These are phyloP conservation scores for Crepidotus variabilis DNA, from an alignment of 768 basidiomycete species.

Conservation along the genomic window DNA sequence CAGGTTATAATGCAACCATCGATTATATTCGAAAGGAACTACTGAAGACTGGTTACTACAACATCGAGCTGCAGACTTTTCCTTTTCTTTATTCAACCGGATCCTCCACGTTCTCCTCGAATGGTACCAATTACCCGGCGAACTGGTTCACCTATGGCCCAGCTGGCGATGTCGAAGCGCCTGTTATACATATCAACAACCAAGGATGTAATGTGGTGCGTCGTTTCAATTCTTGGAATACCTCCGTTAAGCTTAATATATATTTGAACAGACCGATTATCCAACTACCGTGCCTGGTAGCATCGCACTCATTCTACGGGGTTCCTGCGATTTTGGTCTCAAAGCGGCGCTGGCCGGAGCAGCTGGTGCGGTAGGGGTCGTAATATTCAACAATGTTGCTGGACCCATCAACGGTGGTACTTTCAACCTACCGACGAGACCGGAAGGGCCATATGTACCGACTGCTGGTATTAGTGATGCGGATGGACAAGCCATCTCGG, in stretches of 20 bases:
- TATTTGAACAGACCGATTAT: slow-evolving; percentile 17
- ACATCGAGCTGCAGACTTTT: slow-evolving; percentile 24
- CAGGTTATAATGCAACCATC: slow-evolving; percentile 26
- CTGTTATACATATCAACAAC: slow-evolving; percentile 19
- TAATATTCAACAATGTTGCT: slow-evolving; percentile 27
- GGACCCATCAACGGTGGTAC: slow-evolving; percentile 20
- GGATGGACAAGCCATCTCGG: slow-evolving; percentile 20
- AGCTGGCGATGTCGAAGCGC: slow-evolving; percentile 20
- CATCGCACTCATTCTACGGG: slow-evolving; percentile 25
- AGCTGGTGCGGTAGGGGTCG: slow-evolving; percentile 21
- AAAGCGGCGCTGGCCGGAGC: slow-evolving; percentile 24
- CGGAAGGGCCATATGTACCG: slow-evolving; percentile 24
- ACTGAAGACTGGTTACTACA: slow-evolving; percentile 24
- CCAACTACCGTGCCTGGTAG: slow-evolving; percentile 20
- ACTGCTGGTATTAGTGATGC: slow-evolving; percentile 19
- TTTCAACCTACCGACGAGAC: slow-evolving; percentile 17
- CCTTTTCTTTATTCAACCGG: slow-evolving; percentile 24
- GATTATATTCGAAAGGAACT: slow-evolving; percentile 24
- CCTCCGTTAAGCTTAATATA: neutral
- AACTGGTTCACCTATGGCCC: slow-evolving; percentile 21
- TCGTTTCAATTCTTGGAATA: too few species aligned
- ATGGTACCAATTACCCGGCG: slow-evolving; percentile 12
- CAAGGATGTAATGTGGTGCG: slow-evolving; percentile 23
- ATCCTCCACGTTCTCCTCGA: slow-evolving; percentile 14
- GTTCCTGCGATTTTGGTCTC: slow-evolving; percentile 23